These are phyloP conservation scores for Cladophialophora exuberans DNA, from an alignment of 2,329 filamentous ascomycete species.

Conservation along the genomic window DNA sequence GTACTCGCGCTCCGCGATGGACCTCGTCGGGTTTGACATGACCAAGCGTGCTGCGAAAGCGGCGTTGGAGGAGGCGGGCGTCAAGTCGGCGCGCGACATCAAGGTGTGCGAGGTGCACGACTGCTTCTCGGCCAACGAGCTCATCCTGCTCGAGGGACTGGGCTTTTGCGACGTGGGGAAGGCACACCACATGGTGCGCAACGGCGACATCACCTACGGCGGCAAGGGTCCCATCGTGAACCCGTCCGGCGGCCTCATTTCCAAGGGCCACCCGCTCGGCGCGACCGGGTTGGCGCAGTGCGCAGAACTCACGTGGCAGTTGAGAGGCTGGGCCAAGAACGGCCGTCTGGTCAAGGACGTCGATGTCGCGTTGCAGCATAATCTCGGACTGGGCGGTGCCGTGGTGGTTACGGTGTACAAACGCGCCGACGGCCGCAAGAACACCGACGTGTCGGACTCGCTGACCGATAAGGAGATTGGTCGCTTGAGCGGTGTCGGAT, in stretches of 20 bases:
- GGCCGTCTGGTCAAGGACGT: slow-evolving; percentile 67
- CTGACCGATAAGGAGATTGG: slow-evolving; percentile 67
- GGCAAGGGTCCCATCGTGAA: slow-evolving; percentile 76
- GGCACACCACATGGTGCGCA: slow-evolving; percentile 86
- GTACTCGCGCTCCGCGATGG: slow-evolving; percentile 79
- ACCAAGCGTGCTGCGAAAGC: slow-evolving; percentile 67
- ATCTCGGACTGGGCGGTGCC: slow-evolving; percentile 87
- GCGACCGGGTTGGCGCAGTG: slow-evolving; percentile 93
- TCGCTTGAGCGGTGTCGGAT: slow-evolving; percentile 71
- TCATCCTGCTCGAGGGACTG: slow-evolving; percentile 85
- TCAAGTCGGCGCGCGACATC: slow-evolving; percentile 63
- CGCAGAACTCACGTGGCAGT: slow-evolving; percentile 94
- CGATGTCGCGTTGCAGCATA: slow-evolving; percentile 81
- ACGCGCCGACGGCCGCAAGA: slow-evolving; percentile 72
- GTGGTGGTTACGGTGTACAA: slow-evolving; percentile 89
- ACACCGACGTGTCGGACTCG: slow-evolving; percentile 55
- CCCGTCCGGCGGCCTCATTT: slow-evolving; percentile 91
- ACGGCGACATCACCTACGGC: slow-evolving; percentile 90
- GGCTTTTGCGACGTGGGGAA: slow-evolving; percentile 77
- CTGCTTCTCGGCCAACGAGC: slow-evolving; percentile 94
- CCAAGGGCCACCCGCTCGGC: slow-evolving; percentile 91
- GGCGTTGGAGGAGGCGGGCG: slow-evolving; percentile 75
- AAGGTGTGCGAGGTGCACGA: slow-evolving; percentile 93
- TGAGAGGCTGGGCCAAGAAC: slow-evolving; percentile 96
- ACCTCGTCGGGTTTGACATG: slow-evolving; percentile 90